Conservation (phyloP, 805 yeast genomes). For the Saturnispora bothae region DNA sequence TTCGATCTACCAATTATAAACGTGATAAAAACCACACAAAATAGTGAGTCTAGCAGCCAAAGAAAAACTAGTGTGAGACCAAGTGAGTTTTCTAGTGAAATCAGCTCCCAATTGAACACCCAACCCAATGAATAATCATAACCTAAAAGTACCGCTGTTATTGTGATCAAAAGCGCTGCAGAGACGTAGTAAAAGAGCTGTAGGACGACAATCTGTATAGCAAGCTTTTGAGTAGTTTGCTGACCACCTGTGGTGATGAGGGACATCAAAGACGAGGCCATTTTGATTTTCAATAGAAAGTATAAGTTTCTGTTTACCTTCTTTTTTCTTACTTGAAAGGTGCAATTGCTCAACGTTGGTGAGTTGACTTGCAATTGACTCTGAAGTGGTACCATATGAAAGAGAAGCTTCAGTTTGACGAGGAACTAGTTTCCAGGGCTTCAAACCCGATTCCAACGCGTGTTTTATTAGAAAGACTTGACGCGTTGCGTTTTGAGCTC, state of each 20-base stretch:
- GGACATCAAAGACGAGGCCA: no score
- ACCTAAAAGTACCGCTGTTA: slow-evolving; percentile 62
- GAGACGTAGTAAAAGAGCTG: slow-evolving; percentile 72
- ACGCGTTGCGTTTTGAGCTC: slow-evolving; percentile 52
- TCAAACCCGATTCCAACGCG: slow-evolving; percentile 49
- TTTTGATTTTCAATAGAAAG: no score
- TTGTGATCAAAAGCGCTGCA: slow-evolving; percentile 55
- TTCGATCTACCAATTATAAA: slow-evolving; percentile 86
- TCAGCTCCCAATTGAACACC: slow-evolving; percentile 72
- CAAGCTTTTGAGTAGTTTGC: slow-evolving; percentile 9
- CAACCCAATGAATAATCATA: slow-evolving; percentile 54
- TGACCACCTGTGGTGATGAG: slow-evolving; percentile 1
- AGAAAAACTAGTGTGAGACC: slow-evolving; percentile 65
- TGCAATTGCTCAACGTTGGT: no score
- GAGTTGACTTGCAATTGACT: neutral
- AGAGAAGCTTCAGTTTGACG: slow-evolving; percentile 11
- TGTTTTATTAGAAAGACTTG: slow-evolving; percentile 48
- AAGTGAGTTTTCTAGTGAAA: slow-evolving; percentile 64
- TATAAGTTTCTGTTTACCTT: no score
- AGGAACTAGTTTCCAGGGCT: slow-evolving; percentile 41
- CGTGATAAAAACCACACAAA: slow-evolving; percentile 78
- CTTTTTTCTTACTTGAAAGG: no score
- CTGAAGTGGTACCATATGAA: neutral
- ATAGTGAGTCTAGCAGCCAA: slow-evolving; percentile 76
- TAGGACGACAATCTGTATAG: slow-evolving; percentile 57